These are phyloP conservation scores for Iberis pinnata DNA, from an alignment of 345 rosid genomes.

Conservation along the genomic window DNA sequence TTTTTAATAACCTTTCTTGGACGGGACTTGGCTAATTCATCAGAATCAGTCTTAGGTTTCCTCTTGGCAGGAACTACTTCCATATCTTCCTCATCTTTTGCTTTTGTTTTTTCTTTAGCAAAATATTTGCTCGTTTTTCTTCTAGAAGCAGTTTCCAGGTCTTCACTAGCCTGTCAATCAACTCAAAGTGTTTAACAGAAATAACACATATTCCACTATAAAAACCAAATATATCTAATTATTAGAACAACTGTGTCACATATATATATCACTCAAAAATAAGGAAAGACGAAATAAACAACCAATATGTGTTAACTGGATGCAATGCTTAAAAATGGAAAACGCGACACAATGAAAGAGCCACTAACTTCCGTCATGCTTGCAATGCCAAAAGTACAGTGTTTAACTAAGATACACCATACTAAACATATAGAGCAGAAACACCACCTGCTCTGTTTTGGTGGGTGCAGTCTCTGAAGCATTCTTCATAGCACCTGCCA, in stretches of 20 bases:
- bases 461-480: constrained; percentile 31
- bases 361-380: background rate
- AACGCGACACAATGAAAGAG: background rate
- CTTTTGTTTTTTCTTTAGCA: constrained; percentile 53
- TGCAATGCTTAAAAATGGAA: too few relatives aligned
- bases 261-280: constrained; percentile 1
- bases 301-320: background rate
- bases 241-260: constrained; percentile 1
- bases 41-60: constrained; percentile 39
- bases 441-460: constrained; percentile 47
- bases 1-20: constrained; percentile 43
- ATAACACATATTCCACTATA: background rate
- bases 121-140: constrained; percentile 95
- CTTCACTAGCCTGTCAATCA: constrained; percentile 38
- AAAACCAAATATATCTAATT: background rate
- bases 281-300: constrained; percentile 7
- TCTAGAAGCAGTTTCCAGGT: constrained; percentile 47
- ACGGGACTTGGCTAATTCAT: constrained; percentile 40
- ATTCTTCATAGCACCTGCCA: constrained; percentile 30
- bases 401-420: background rate
- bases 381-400: background rate
- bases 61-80: constrained; percentile 59
- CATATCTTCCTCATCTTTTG: constrained; percentile 46
- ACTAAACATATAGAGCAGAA: background rate
- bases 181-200: constrained; percentile 16